Percentiles rank a stretch among this genome's conserved stretches.
Conservation (phyloP, 306 rosid species). For the Begonia loranthoides region DNA sequence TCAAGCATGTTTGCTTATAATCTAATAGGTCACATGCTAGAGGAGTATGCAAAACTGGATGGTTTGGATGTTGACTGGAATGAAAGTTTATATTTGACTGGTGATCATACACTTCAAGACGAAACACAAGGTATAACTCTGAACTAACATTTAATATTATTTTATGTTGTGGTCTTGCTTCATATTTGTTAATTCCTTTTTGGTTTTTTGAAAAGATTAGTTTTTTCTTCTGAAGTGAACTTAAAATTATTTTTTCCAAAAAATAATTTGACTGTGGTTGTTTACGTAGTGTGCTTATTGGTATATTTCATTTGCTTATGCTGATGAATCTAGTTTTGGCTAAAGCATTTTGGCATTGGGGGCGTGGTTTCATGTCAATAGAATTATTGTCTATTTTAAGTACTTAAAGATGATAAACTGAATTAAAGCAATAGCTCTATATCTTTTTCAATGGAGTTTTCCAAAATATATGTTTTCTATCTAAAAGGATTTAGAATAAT, state of each 20-base stretch:
- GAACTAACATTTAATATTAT: background rate
- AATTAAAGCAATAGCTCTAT: too few relatives aligned
- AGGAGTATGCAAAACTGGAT: slow-evolving; percentile 33
- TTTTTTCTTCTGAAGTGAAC: background rate
- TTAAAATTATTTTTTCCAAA: too few relatives aligned
- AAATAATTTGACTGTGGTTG: too few relatives aligned
- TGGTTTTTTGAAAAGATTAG: background rate
- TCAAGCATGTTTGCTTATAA: slow-evolving; percentile 57
- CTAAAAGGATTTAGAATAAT: background rate
- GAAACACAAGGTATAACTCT: slow-evolving; percentile 32
- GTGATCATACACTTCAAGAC: slow-evolving; percentile 23
- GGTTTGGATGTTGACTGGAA: slow-evolving; percentile 26
- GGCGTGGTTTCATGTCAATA: too few relatives aligned
- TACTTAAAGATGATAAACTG: too few relatives aligned
- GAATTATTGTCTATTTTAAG: too few relatives aligned
- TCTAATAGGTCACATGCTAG: slow-evolving; percentile 45
- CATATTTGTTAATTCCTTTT: background rate
- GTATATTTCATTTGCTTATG: too few relatives aligned
- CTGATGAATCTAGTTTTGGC: too few relatives aligned
- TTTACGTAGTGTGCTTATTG: too few relatives aligned
- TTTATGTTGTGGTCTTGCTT: background rate
- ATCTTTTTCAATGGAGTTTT: too few relatives aligned
- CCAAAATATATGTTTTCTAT: too few relatives aligned
- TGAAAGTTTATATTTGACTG: slow-evolving; percentile 23
- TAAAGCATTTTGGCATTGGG: too few relatives aligned